Base-by-base conservation (phyloP, 768 basidiomycete genomes). In the Pholiota conissans region DNA sequence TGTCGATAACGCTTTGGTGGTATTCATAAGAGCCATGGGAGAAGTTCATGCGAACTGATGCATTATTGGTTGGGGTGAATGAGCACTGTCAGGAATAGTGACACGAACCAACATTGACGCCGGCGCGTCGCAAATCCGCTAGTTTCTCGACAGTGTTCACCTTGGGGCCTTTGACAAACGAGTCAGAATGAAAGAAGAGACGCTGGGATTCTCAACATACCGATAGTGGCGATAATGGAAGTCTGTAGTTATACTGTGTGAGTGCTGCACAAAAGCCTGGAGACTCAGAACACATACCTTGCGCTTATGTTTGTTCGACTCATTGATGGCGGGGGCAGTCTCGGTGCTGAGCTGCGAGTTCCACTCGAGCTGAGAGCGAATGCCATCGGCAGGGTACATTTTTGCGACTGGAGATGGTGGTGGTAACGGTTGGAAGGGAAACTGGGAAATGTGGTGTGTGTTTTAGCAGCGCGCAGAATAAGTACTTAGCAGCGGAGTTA, bases 1-100 rank as follows among this genome's bases (percentile, higher is more conserved):
- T 98, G 79, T 98, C 95, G 71, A 99, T 94, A 65, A 98, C 97
- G 63, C 92, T 95, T 78, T 99, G 95, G 78, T 98, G 97, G 73
- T 96, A 98, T 67, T 95, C 94, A 75, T 99, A 95, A 56, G 89
- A 90, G 47, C 97, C 97, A 85, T 99, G 97, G 54, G 96, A 98
- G 74, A 98, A 99, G 84, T 99, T 99, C 97, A 99, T 98, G 76
- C 97, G 95, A 62, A 99, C 97, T 98, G 65, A 39, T 56, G 54
- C 32, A 11, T 7, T 4, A 27, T 18, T n/a, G n/a, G n/a, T 53
- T 27, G 49, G 40, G 29, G 20, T 30, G 24, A 34, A 22, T n/a
- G 26, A n/a, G 45, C 35, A 16, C 20, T n/a, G 22, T 24, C 35
- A 24, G 18, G 45, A 37, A 62, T 18, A 18, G 35, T 37, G 40